Conservation (phyloP, 208 protist species). For the Acanthamoeba culbertsoni region DNA sequence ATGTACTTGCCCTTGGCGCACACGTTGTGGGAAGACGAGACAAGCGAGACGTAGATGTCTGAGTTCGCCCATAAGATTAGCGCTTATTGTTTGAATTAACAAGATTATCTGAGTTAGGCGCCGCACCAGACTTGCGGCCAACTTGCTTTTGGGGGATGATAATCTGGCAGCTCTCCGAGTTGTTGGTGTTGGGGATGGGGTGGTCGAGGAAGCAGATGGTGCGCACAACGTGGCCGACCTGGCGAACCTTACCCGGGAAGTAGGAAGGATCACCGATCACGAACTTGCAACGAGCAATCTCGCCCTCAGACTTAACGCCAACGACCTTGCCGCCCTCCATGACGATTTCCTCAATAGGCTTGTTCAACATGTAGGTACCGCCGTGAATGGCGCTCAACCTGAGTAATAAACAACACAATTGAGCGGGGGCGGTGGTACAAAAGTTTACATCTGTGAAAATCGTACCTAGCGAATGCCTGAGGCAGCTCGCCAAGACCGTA, state of each 20-base stretch:
- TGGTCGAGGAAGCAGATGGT: conserved; percentile 97
- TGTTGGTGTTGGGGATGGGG: conserved; percentile 87
- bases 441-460: background rate
- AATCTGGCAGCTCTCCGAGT: conserved; percentile 93
- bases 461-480: conserved; percentile 94
- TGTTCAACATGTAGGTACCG: conserved; percentile 99
- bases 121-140: conserved; percentile 86
- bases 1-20: conserved; percentile 96
- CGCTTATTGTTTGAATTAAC: background rate
- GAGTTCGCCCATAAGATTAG: conserved; percentile 58
- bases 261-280: conserved; percentile 99
- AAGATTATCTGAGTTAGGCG: background rate
- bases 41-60: conserved; percentile 98
- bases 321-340: conserved; percentile 92
- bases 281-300: conserved; percentile 91
- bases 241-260: conserved; percentile 95
- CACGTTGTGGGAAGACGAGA: conserved; percentile 94
- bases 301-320: conserved; percentile 91
- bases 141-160: conserved; percentile 97
- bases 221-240: conserved; percentile 93
- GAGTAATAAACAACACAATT: conserved; percentile 62
- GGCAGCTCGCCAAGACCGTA: conserved; percentile 99
- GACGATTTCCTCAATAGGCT: conserved; percentile 95
- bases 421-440: background rate
- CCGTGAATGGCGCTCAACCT: conserved; percentile 90